phyloP scores from a whole-genome alignment of 1,284 basidiomycete species.

The Amylostereum areolatum region DNA sequence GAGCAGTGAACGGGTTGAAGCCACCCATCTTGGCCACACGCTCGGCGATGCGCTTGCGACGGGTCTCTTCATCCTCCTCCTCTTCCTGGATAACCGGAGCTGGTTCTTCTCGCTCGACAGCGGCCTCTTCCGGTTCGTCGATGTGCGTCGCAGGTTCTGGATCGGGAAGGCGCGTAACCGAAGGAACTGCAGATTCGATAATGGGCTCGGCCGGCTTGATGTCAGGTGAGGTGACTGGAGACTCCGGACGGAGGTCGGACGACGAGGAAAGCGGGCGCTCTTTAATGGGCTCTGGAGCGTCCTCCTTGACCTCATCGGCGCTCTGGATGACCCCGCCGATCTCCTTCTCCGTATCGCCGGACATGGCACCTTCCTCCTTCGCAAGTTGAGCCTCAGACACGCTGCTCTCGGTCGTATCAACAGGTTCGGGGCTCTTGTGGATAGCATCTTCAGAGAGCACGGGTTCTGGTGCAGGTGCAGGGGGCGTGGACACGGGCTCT shows the following conservation, averaged over 20 bases:
- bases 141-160: neutral
- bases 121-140: neutral
- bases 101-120: constrained; percentile 1
- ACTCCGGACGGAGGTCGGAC: constrained; percentile 8
- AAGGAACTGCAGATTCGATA: neutral
- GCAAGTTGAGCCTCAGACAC: constrained; percentile 1
- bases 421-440: neutral
- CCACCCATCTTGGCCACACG: constrained; percentile 61
- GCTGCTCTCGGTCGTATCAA: neutral
- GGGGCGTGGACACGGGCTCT: neutral
- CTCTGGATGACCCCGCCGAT: constrained; percentile 7
- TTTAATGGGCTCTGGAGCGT: neutral
- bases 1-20: constrained; percentile 50
- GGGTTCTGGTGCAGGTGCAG: neutral
- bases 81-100: constrained; percentile 25
- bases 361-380: neutral
- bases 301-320: constrained; percentile 6
- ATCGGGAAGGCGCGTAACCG: neutral
- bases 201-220: no score
- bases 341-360: constrained; percentile 9
- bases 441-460: neutral
- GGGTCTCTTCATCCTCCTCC: constrained; percentile 49
- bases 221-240: neutral
- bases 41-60: constrained; percentile 54
- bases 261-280: neutral